Evolutionary conservation across 1,139 yeast genomes (phyloP).

Genomic region (Yamadazyma songkhlaensis): DNA sequence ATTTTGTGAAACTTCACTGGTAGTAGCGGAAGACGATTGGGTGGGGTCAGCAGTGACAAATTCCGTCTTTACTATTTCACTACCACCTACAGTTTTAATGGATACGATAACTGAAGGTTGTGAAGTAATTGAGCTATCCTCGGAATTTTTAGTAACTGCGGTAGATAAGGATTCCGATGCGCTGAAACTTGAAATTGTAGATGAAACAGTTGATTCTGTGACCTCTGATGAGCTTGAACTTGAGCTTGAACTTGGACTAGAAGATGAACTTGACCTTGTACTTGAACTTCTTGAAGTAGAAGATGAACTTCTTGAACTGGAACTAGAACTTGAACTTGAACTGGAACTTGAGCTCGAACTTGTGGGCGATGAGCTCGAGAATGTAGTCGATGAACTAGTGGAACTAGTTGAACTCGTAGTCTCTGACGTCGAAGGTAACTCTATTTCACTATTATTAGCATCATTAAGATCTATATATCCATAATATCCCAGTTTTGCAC

Average conservation of each 20-base stretch:
- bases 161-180: constrained; percentile 2
- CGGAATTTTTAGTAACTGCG: no score
- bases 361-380: not conserved
- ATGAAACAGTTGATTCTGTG: not conserved
- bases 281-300: constrained; percentile 10
- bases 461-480: constrained; percentile 33
- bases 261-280: not conserved
- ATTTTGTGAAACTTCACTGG: not conserved
- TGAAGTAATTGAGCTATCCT: constrained; percentile 1
- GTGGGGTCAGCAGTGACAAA: constrained; percentile 16
- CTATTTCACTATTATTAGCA: constrained; percentile 17
- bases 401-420: constrained; percentile 2
- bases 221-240: constrained; percentile 1
- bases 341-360: constrained; percentile 1
- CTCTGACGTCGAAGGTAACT: constrained; percentile 2
- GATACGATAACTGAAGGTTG: constrained; percentile 16
- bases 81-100: constrained; percentile 25
- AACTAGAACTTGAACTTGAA: not conserved
- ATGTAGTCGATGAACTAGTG: constrained; percentile 1
- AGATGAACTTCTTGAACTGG: constrained; percentile 4
- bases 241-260: no score
- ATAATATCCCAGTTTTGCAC: constrained; percentile 32
- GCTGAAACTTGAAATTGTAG: constrained; percentile 7
- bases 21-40: constrained; percentile 1
- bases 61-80: constrained; percentile 21